These are phyloP conservation scores for Ocimum tenuiflorum DNA, from an alignment of 257 asterid species.

Conservation along the genomic window DNA sequence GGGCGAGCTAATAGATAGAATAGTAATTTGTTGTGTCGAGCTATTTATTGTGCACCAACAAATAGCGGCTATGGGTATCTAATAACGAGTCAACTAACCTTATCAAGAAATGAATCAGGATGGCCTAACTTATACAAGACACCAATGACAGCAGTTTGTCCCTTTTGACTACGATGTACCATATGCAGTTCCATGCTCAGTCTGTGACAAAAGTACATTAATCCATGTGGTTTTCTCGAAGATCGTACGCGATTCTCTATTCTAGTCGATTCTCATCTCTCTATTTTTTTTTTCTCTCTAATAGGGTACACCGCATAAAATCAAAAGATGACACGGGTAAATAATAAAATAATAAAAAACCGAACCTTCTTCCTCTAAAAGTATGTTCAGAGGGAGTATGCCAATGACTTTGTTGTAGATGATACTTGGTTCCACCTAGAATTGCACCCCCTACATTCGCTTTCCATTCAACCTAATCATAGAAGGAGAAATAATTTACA, in stretches of 20 bases:
- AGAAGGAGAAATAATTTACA: no score
- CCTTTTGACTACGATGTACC: constrained; percentile 40
- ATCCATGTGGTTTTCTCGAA: no score
- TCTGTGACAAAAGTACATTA: no score
- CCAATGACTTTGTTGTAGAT: constrained; percentile 55
- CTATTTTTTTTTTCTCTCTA: no score
- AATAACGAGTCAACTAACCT: constrained; percentile 25
- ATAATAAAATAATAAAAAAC: neutral
- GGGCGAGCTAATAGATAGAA: no score
- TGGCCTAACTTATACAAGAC: constrained; percentile 43
- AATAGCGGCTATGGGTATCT: no score
- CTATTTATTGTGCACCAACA: no score
- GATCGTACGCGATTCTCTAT: no score
- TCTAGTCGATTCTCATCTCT: no score
- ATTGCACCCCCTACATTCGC: constrained; percentile 42
- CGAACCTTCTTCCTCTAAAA: constrained; percentile 34
- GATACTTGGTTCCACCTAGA: constrained; percentile 33
- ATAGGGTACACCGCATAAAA: no score
- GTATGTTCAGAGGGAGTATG: constrained; percentile 76
- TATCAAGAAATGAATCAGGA: constrained; percentile 40
- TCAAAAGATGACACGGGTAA: no score
- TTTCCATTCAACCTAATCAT: constrained; percentile 48
- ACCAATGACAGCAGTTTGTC: constrained; percentile 43
- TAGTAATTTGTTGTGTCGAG: no score
- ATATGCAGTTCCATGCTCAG: constrained; percentile 60